Base-by-base conservation (phyloP, 164 flowering plant species). In the Vitis labrusca region DNA sequence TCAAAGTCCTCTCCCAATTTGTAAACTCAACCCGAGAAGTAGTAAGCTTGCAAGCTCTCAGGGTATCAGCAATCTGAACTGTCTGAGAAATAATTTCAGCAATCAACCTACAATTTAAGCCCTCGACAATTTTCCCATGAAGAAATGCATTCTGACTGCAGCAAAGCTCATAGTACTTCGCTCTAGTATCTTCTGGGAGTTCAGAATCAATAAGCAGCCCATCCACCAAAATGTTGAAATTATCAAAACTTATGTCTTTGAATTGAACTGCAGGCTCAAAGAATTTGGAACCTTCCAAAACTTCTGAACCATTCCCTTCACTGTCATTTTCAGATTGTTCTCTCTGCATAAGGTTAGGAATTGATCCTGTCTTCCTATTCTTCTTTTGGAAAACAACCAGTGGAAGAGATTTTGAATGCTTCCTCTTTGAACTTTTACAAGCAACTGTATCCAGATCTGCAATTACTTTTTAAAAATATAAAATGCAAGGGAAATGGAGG, bases 91-190 rank as follows among this genome's bases (percentile, higher is more conserved):
- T 81, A 37, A 73, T 71, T 27, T 84, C 88, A 29, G 51, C 74
- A 13, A 71, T 59, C 32, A 83, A 61, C n/a, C 68, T 74, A 15
- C 12, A 16, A 61, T 75, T 85, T 11, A 79, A 44, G 27, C 81
- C 84, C 44, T 54, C 30, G n/a, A 73, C n/a, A 29, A 85, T 73
- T 68, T 70, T 54, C 1, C 75, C 80, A 66, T 85, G 88, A 32
- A 85, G 78, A 60, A 73, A 81, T 14, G 63, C 66, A 16, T 67
- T 74, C 55, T 80, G 86, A 64, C 80, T 74, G 54, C 66, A 53
- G 69, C 88, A 85, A 10, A 85, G 86, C 52, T 81, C 71, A 61
- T 79, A 83, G 70, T 83, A 85, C 56, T 74, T 83, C 17, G 8
- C 47, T 16, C 74, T 68, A 32, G 59, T 11, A 52, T 83, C 72